Conservation (phyloP, 192 early-diverging fungal genomes). For the Jimgerdemannia flammicorona region DNA sequence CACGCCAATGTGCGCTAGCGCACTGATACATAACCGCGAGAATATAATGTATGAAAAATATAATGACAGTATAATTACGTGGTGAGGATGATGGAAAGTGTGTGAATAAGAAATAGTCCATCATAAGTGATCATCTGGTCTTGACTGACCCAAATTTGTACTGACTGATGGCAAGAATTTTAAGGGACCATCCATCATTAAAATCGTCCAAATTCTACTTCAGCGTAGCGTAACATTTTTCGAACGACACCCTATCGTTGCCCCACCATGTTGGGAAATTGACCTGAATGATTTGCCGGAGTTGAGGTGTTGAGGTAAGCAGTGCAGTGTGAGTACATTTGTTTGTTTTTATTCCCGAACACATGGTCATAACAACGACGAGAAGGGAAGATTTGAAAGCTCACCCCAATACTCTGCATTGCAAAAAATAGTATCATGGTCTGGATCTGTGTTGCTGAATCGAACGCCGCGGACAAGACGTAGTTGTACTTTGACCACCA, state of each 20-base stretch:
- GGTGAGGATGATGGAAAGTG: no score
- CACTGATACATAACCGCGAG: no score
- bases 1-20: no score
- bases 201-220: background rate
- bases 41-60: no score
- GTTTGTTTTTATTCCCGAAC: background rate
- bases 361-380: background rate
- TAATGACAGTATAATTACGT: no score
- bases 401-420: conserved; percentile 24
- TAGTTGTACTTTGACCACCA: conserved; percentile 72
- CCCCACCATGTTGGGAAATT: conserved; percentile 26
- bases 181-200: background rate
- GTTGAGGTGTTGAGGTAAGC: background rate
- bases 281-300: background rate
- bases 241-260: conserved; percentile 1
- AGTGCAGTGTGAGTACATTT: background rate
- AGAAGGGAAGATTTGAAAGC: background rate
- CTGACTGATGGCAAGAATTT: background rate
- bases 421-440: conserved; percentile 48
- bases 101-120: no score
- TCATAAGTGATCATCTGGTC: no score
- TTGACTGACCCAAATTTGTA: no score
- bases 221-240: background rate
- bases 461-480: conserved; percentile 58
- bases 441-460: conserved; percentile 47